Evolutionary conservation across 768 basidiomycete species (phyloP).

Genomic region (Suillus tomentosus): DNA sequence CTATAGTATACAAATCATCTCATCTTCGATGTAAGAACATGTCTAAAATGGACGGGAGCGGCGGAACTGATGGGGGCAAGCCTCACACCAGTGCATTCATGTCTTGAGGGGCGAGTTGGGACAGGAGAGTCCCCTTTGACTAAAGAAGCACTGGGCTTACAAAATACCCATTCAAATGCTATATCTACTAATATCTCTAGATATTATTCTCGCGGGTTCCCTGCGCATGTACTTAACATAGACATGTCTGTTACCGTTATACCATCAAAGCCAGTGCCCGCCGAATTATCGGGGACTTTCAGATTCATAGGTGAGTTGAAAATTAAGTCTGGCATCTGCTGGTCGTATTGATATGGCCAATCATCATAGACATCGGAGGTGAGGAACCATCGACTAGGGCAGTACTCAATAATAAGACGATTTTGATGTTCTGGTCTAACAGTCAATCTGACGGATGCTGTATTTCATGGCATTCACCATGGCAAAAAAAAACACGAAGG

Average conservation of each 20-base stretch:
- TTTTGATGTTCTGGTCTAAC: neutral
- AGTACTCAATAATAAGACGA: neutral
- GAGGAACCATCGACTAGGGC: neutral
- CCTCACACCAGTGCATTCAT: too few relatives aligned
- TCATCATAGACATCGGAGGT: conserved; percentile 43
- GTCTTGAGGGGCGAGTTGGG: too few relatives aligned
- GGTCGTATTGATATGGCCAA: conserved; percentile 7
- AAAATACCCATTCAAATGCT: too few relatives aligned
- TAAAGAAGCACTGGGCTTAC: too few relatives aligned
- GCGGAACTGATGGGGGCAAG: too few relatives aligned
- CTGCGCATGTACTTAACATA: neutral
- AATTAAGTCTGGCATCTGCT: neutral
- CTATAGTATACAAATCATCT: too few relatives aligned
- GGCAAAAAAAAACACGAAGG: conserved; percentile 54
- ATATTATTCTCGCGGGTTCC: too few relatives aligned
- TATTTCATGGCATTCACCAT: conserved; percentile 54
- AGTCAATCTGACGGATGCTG: conserved; percentile 60
- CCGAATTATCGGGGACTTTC: conserved; percentile 21
- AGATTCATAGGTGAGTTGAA: conserved; percentile 36
- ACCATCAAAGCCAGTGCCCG: conserved; percentile 20
- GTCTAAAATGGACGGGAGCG: too few relatives aligned
- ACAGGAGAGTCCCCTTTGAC: too few relatives aligned
- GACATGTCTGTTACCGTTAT: conserved; percentile 31
- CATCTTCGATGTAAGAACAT: too few relatives aligned
- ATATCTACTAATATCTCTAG: too few relatives aligned